Evolutionary conservation across 108 stramenopile genomes (phyloP), one percentile per base, ranked within the genome.

Genomic region (Fistulifera solaris): DNA sequence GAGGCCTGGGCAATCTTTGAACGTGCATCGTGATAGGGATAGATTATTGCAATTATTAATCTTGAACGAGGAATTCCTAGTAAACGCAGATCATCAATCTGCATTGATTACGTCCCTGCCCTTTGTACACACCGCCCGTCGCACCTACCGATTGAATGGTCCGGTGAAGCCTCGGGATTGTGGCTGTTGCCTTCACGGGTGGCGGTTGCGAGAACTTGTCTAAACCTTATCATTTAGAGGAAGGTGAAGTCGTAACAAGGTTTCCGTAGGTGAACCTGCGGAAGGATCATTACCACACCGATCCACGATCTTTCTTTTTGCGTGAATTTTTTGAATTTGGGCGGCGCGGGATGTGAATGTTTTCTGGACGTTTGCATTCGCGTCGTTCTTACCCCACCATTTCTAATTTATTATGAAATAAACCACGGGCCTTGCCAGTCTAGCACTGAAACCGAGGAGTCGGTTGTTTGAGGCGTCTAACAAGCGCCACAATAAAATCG

Each of bases 31-130:
- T 97, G 93, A 88, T 94, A 87, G 96, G 93, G 96, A 94, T 92
- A 89, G 93, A 94, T 94, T 92, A 85, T 97, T 97, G 96, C 94
- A 97, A 97, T 94, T 95, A 87, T 95, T 92, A 93, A 93, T 95
- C 96, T 94, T 94, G 89, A 98, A 95, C 96, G 92, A 95, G 94
- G 92, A 98, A 95, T 95, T 94, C 94, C 94, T 94, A 94, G 93
- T 95, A 97, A 93, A 89, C 89, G 96, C 91, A 85, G 86, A 81
- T 94, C 96, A 97, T 96, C 93, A 94, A 83, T 77, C 75, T 71
- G 76, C 56, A 67, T 67, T 67, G 66, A 67, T 70, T 68, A 68
- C 61, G 61, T 68, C 61, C 67, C 55, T 68, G 61, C 61, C 67
- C 62, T 63, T 83, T 66, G 85, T 95, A 92, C 94, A 95, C 94